Evolutionary conservation across 768 basidiomycete species (phyloP).

Genomic region (Termitomyces sp.): DNA sequence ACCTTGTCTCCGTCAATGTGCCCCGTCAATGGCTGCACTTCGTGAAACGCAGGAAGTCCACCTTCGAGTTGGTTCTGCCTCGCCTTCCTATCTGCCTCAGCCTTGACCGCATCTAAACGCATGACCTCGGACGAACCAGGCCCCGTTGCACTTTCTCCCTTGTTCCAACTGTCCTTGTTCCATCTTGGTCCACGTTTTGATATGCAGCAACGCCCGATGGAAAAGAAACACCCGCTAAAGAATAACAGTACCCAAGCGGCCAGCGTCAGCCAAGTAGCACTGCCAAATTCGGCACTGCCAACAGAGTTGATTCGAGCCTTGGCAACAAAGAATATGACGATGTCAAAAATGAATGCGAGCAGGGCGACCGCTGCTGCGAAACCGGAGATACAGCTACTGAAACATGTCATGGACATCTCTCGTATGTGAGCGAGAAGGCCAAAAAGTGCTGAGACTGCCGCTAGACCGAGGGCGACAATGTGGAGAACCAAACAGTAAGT

Average conservation of each 20-base stretch:
- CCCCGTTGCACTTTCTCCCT: constrained; percentile 24
- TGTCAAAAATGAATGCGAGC: constrained; percentile 88
- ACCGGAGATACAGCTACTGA: constrained; percentile 74
- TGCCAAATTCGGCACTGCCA: constrained; percentile 78
- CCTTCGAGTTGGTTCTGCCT: constrained; percentile 50
- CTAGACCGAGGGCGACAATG: constrained; percentile 75
- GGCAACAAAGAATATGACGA: constrained; percentile 86
- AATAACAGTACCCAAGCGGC: constrained; percentile 82
- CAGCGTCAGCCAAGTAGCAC: constrained; percentile 86
- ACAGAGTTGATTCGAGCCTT: constrained; percentile 79
- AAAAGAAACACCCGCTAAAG: constrained; percentile 87
- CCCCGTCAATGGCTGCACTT: constrained; percentile 64
- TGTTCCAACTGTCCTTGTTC: constrained; percentile 33
- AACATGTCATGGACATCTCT: constrained; percentile 81
- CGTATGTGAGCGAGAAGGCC: constrained; percentile 86
- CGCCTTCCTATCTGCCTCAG: constrained; percentile 80
- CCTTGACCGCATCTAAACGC: constrained; percentile 81
- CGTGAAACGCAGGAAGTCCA: constrained; percentile 72
- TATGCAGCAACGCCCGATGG: constrained; percentile 83
- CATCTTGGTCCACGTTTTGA: constrained; percentile 39
- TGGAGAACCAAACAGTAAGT: constrained; percentile 93
- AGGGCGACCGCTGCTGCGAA: constrained; percentile 76
- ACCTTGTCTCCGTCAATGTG: constrained; percentile 52
- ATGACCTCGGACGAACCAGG: constrained; percentile 51
- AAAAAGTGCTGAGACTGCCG: constrained; percentile 68